Evolutionary conservation across 2,329 filamentous ascomycete genomes (phyloP), one percentile per base, ranked within the genome.

Genomic region (Hypoxylon sp.): DNA sequence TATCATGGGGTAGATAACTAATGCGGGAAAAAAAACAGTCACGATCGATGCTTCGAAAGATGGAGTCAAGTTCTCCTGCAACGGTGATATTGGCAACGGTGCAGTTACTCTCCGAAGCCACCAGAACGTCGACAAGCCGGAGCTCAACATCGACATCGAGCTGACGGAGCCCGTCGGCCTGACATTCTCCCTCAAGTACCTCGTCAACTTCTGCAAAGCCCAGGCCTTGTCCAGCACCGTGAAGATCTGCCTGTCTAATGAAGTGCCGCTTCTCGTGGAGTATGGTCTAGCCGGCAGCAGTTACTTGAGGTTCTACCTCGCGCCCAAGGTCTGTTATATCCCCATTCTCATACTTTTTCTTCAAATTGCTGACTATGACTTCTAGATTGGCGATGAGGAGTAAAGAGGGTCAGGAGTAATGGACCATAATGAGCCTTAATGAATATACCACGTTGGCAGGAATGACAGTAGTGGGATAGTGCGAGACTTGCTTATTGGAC

Each of bases 171-270:
- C 96, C 53, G 96, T 99, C 65, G 87, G 92, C 33, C 87, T 99
- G 69, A 98, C 95, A 51, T 99, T 99, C 84, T 98, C 96, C 32
- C 91, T 99, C 75, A 99, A 99, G 84, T 99, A 99, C 83, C 90
- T 99, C 2, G 93, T 97, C 86, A 98, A 98, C 87, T 99, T 99
- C 85, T 98, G 96, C 91, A 99, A 99, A 85, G 96, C 96, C 32
- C 91, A 93, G 69, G 90, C 89, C 55, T 85, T 99, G 66, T 95
- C 94, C 38, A 83, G 80, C 72, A 85, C 87, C 71, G 96, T 99
- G 80, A 96, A 92, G 83, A 90, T 99, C 73, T 97, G 92, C 82
- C 87, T 99, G 72, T 98, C 95, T 55, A 94, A 93, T 80, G 96
- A 99, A 82, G 95, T 99, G 53, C 96, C 96, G 26, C 89, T 99